A percentile compares a stretch with the other conserved stretches of the same genome.
These are phyloP conservation scores for Polytolypa hystricis DNA, from an alignment of 2,329 filamentous ascomycete species.

Conservation along the genomic window DNA sequence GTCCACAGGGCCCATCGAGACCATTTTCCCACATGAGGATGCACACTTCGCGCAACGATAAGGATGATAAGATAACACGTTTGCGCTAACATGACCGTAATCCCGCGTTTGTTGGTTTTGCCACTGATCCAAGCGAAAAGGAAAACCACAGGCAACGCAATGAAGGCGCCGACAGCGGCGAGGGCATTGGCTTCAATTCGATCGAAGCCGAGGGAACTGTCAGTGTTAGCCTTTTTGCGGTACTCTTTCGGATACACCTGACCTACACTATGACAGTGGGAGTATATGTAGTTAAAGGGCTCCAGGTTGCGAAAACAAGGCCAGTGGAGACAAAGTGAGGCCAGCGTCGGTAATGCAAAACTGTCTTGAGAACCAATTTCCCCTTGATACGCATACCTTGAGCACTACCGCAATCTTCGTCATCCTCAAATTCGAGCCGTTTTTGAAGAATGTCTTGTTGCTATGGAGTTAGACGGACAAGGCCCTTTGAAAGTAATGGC, in stretches of 20 bases:
- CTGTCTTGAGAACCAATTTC: slow-evolving; percentile 33
- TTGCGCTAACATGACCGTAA: slow-evolving; percentile 36
- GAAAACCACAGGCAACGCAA: slow-evolving; percentile 39
- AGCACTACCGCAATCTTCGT: slow-evolving; percentile 20
- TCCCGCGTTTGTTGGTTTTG: slow-evolving; percentile 33
- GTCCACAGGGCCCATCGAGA: slow-evolving; percentile 43
- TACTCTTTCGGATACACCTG: too few species aligned
- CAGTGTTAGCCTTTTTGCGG: too few species aligned
- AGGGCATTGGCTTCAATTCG: slow-evolving; percentile 39
- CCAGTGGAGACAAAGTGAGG: slow-evolving; percentile 41
- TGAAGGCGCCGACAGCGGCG: slow-evolving; percentile 29
- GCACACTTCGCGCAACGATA: slow-evolving; percentile 30
- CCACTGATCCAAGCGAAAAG: slow-evolving; percentile 41
- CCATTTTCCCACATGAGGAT: slow-evolving; percentile 39
- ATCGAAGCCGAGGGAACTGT: slow-evolving; percentile 38
- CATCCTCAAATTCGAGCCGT: slow-evolving; percentile 26
- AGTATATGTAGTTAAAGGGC: slow-evolving; percentile 42
- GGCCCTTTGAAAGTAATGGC: slow-evolving; percentile 29
- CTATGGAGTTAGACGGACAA: slow-evolving; percentile 26
- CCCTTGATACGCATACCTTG: slow-evolving; percentile 30
- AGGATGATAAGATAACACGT: slow-evolving; percentile 36
- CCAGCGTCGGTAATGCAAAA: slow-evolving; percentile 38
- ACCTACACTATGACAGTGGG: slow-evolving; percentile 37
- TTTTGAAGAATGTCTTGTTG: slow-evolving; percentile 26
- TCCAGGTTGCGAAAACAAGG: slow-evolving; percentile 43